phyloP scores from a whole-genome alignment of 129 eudicot genomes.

The Helianthus annuus region HanXRQr2.0-SUNRISE NC_035433.2:140416305-140416804 shows the following conservation, averaged over 20 bases:
- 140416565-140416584: conserved; percentile 32
- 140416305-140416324: no score
- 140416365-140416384: not conserved
- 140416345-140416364: no score
- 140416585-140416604: conserved; percentile 33
- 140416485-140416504: conserved; percentile 28
- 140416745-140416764: not conserved
- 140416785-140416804: not conserved
- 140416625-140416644: conserved; percentile 22
- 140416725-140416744: not conserved
- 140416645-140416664: conserved; percentile 13
- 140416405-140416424: not conserved
- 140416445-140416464: not conserved
- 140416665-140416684: conserved; percentile 10
- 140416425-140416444: not conserved
- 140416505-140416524: conserved; percentile 15
- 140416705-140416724: not conserved
- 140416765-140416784: not conserved
- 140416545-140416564: conserved; percentile 36
- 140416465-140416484: conserved; percentile 3
- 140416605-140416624: conserved; percentile 18
- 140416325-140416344: no score
- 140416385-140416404: not conserved
- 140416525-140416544: conserved; percentile 27
- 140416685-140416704: not conserved